These are phyloP conservation scores for Cucumis hystrix DNA, from an alignment of 306 rosid genomes.

Conservation along the genomic window DNA sequence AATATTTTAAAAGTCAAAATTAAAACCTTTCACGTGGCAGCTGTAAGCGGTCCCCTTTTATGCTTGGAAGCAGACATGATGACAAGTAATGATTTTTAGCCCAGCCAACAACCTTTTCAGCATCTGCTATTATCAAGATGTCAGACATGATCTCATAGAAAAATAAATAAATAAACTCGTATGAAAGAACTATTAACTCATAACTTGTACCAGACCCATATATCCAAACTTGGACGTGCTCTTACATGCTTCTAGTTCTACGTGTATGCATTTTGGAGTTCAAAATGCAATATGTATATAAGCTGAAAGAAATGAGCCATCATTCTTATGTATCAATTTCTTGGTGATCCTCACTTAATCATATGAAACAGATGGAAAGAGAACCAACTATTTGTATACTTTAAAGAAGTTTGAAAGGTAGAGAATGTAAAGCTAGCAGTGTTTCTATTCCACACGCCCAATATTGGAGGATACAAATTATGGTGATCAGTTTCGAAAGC, in stretches of 20 bases:
- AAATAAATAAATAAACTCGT: background rate
- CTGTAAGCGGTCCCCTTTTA: slow-evolving; percentile 67
- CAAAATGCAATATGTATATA: background rate
- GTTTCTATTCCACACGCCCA: background rate
- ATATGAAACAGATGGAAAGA: background rate
- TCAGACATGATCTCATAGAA: background rate
- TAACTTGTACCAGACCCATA: background rate
- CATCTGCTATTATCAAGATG: slow-evolving; percentile 38
- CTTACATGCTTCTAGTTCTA: background rate
- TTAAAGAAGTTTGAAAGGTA: background rate
- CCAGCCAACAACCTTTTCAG: slow-evolving; percentile 96
- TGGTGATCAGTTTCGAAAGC: background rate
- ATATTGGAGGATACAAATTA: background rate
- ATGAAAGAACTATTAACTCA: background rate
- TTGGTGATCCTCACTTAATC: background rate
- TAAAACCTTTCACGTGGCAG: slow-evolving; percentile 77
- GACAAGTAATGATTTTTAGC: slow-evolving; percentile 84
- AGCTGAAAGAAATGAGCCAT: background rate
- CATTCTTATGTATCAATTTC: background rate
- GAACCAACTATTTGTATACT: background rate
- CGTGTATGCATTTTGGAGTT: background rate
- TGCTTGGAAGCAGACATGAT: slow-evolving; percentile 45
- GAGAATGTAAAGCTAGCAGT: background rate
- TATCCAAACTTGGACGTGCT: background rate
- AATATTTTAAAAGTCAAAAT: background rate